phyloP scores from a whole-genome alignment of 1,139 yeast genomes.

The Pichia sp. region DNA sequence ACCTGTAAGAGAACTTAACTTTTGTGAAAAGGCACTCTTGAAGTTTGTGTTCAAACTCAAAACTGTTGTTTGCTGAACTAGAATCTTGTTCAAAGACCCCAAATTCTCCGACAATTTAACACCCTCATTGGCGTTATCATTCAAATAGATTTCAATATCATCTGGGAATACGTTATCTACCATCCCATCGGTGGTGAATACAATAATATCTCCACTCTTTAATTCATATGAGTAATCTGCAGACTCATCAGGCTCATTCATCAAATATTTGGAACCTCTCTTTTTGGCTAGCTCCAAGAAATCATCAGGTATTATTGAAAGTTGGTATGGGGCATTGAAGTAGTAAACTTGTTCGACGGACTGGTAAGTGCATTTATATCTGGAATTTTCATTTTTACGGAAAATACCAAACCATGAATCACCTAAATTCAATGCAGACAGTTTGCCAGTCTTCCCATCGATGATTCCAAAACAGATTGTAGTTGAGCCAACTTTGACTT shows the following conservation, averaged over 20 bases:
- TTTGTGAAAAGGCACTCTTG: slow-evolving; percentile 87
- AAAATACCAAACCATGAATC: slow-evolving; percentile 94
- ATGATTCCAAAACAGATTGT: slow-evolving; percentile 86
- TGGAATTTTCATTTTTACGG: slow-evolving; percentile 24
- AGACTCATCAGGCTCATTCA: slow-evolving; percentile 50
- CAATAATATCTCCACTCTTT: slow-evolving; percentile 64
- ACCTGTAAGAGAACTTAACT: slow-evolving; percentile 59
- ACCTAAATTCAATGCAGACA: slow-evolving; percentile 78
- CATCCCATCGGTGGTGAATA: slow-evolving; percentile 92
- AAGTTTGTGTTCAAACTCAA: slow-evolving; percentile 68
- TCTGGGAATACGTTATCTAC: slow-evolving; percentile 76
- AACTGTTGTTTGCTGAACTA: slow-evolving; percentile 64
- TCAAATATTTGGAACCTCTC: slow-evolving; percentile 57
- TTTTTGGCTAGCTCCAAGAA: slow-evolving; percentile 52
- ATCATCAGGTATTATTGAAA: slow-evolving; percentile 74
- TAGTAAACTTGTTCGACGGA: slow-evolving; percentile 80
- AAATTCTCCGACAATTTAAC: slow-evolving; percentile 13
- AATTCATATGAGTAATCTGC: slow-evolving; percentile 42
- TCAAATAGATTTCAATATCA: slow-evolving; percentile 52
- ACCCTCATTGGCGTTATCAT: slow-evolving; percentile 21
- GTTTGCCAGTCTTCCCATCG: slow-evolving; percentile 45
- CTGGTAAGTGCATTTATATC: slow-evolving; percentile 53
- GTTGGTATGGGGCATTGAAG: slow-evolving; percentile 88
- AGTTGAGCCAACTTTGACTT: slow-evolving; percentile 89
- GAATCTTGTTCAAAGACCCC: slow-evolving; percentile 36